Base-by-base conservation (phyloP, 345 rosid genomes). In the Balakata baccata region DNA sequence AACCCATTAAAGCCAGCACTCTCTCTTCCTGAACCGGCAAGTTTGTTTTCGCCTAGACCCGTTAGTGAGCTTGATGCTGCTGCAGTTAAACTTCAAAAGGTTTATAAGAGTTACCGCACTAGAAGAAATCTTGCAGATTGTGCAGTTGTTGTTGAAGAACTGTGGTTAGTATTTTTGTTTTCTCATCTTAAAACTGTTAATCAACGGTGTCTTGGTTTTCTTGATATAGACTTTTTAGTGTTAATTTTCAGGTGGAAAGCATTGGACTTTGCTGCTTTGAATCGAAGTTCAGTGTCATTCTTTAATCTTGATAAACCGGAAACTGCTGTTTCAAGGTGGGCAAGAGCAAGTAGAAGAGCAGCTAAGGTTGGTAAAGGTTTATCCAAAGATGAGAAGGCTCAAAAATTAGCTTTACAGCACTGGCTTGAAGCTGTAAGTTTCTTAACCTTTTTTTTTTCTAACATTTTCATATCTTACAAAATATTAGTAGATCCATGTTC, bases 51-150 rank as follows among this genome's bases (percentile, higher is more conserved):
- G 23, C 97, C 97, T 0, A 86, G 87, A 72, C 95, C 97, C 0
- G 86, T 78, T 11, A 82, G 84, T 70, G 97, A 90, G 81, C 92
- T 88, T 46, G 89, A 90, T 58, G 96, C 93, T 0, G 99, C 99
- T 14, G 98, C 98, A 1, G 86, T 89, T 74, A 94, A 81, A 78
- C 25, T 94, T 69, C 98, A 94, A 72, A 94, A 94, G 74, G 90
- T 90, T 23, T 94, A 92, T 68, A 94, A 92, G 87, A 92, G 98
- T 73, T 90, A 92, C 85, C 54, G 97, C 71, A 94, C 97, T 3
- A 79, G 98, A 77, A 84, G 97, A 72, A 92, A 90, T 74, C 93
- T 95, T 12, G 99, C 99, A 18, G 98, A 94, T 68, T 94, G 98
- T 68, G 98, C 97, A 0, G 97, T 94, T 7, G 91, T 94, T 12